phyloP scores from a whole-genome alignment of 495 filamentous ascomycete species.

The Talaromyces adpressus region DNA sequence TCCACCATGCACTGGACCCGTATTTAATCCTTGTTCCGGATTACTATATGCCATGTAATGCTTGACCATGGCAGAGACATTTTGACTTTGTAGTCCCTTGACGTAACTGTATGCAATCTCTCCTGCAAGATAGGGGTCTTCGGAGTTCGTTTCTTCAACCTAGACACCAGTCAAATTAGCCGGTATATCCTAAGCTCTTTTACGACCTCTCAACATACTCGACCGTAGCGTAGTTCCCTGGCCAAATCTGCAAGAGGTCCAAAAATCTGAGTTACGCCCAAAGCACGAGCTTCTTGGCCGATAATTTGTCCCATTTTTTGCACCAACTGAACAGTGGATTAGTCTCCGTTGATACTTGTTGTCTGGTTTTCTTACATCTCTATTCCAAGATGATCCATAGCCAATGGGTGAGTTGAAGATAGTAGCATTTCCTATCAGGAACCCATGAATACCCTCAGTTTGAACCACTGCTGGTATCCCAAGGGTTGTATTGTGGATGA shows the following conservation, averaged over 20 bases:
- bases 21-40: conserved; percentile 65
- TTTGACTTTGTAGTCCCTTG: conserved; percentile 53
- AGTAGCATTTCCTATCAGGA: conserved; percentile 61
- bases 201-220: conserved; percentile 23
- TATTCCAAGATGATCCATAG: conserved; percentile 60
- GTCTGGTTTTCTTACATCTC: conserved; percentile 18
- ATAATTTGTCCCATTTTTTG: conserved; percentile 56
- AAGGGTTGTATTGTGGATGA: conserved; percentile 54
- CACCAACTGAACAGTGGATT: conserved; percentile 29
- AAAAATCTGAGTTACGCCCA: conserved; percentile 64
- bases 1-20: conserved; percentile 61
- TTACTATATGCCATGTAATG: conserved; percentile 58
- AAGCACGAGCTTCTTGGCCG: conserved; percentile 50
- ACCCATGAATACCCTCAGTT: conserved; percentile 63
- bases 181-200: background rate
- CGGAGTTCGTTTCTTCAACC: conserved; percentile 63
- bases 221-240: conserved; percentile 59
- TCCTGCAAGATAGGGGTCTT: conserved; percentile 55
- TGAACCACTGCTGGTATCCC: conserved; percentile 66
- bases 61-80: conserved; percentile 63
- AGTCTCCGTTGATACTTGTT: background rate
- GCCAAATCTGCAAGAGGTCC: conserved; percentile 61
- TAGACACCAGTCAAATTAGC: conserved; percentile 7
- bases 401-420: conserved; percentile 71
- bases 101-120: conserved; percentile 56